Conservation (phyloP, 345 rosid genomes). For the Tarenaya hassleriana region DNA sequence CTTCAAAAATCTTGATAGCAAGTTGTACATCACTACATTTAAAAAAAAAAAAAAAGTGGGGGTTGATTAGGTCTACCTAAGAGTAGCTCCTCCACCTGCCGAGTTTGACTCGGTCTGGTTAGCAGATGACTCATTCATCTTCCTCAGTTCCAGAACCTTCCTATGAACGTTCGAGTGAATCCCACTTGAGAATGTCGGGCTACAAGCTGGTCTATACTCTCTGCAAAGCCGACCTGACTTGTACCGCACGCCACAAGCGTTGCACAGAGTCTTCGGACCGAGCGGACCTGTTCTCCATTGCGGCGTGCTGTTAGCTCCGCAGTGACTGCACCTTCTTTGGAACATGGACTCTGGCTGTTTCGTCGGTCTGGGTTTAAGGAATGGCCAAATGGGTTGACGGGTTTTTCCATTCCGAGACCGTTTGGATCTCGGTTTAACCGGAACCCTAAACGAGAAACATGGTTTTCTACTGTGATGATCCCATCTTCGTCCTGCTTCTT, state of each 20-base stretch:
- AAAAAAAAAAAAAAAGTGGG: no score
- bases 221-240: conserved; percentile 95
- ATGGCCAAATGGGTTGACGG: conserved; percentile 56
- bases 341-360: conserved; percentile 33
- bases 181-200: conserved; percentile 79
- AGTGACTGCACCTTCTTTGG: conserved; percentile 80
- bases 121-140: conserved; percentile 32
- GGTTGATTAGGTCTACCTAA: no score
- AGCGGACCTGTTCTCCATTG: conserved; percentile 99
- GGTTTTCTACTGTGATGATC: conserved; percentile 40
- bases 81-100: no score
- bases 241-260: conserved; percentile 82
- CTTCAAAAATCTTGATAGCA: no score
- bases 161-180: conserved; percentile 89
- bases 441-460: conserved; percentile 35
- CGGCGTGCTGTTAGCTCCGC: conserved; percentile 87
- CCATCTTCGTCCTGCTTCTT: conserved; percentile 39
- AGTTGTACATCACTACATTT: no score
- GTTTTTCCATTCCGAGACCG: conserved; percentile 41
- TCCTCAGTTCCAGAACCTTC: conserved; percentile 87
- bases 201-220: conserved; percentile 92
- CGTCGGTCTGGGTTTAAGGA: conserved; percentile 26
- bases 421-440: conserved; percentile 62
- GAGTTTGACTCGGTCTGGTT: conserved; percentile 30
- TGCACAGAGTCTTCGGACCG: conserved; percentile 96